phyloP scores from a whole-genome alignment of 345 rosid genomes.

The Odontarrhena argentea region DNA sequence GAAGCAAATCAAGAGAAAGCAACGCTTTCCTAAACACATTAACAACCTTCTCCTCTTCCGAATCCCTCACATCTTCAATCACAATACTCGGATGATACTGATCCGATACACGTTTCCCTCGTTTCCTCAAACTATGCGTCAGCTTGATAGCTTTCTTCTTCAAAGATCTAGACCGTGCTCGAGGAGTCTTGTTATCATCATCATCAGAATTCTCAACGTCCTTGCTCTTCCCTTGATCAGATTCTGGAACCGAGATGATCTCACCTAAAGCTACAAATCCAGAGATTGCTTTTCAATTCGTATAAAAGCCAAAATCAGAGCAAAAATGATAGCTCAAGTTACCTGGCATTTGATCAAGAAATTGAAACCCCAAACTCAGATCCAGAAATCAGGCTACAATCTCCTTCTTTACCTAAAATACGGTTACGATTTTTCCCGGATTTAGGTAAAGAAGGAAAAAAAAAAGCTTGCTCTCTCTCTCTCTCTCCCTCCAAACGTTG shows the following conservation, averaged over 20 bases:
- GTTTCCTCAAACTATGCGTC: constrained; percentile 70
- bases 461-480: constrained; percentile 14
- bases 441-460: constrained; percentile 36
- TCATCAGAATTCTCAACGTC: constrained; percentile 67
- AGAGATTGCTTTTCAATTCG: background rate
- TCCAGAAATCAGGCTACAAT: constrained; percentile 25
- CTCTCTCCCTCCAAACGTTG: constrained; percentile 34
- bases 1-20: constrained; percentile 68
- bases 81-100: constrained; percentile 43
- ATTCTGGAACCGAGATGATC: constrained; percentile 45
- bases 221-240: constrained; percentile 46
- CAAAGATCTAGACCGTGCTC: constrained; percentile 56
- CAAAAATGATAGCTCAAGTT: background rate
- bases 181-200: constrained; percentile 66
- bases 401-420: constrained; percentile 20
- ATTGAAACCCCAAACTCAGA: constrained; percentile 30
- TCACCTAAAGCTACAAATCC: constrained; percentile 44
- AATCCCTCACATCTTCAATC: constrained; percentile 79
- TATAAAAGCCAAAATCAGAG: constrained; percentile 10
- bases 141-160: constrained; percentile 79
- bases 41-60: constrained; percentile 74
- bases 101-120: constrained; percentile 64
- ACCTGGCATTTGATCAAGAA: constrained; percentile 58
- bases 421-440: constrained; percentile 20
- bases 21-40: constrained; percentile 65